Conservation (phyloP, 208 protist species). For the Willaertia magna region DNA sequence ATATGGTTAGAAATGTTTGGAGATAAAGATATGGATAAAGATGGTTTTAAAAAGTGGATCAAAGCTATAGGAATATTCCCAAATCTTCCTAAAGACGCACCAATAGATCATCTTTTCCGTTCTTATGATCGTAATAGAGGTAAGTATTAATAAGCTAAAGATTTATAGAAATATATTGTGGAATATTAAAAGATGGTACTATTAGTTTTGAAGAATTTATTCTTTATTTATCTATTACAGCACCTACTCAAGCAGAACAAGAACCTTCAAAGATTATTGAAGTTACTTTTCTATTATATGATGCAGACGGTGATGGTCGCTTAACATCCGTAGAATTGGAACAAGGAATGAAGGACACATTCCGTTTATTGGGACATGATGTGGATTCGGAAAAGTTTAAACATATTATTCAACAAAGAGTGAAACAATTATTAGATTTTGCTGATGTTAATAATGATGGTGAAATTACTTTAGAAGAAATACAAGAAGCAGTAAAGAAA, state of each 20-base stretch:
- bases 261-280: conserved; percentile 9
- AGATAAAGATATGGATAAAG: conserved; percentile 6
- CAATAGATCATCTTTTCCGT: conserved; percentile 8
- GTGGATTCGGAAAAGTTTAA: conserved; percentile 2
- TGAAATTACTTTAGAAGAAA: background rate
- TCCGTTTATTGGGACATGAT: conserved; percentile 1
- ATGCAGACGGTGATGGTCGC: conserved; percentile 2
- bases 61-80: conserved; percentile 11
- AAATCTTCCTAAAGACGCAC: background rate
- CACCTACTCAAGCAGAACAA: conserved; percentile 4
- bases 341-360: conserved; percentile 6
- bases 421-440: background rate
- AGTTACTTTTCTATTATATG: conserved; percentile 7
- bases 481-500: conserved; percentile 6
- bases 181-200: background rate
- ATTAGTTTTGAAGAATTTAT: conserved; percentile 14
- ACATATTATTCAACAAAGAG: background rate
- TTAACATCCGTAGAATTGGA: background rate
- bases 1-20: conserved; percentile 10
- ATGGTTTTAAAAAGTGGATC: conserved; percentile 1
- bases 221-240: background rate
- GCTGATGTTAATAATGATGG: conserved; percentile 6
- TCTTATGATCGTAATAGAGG: conserved; percentile 4
- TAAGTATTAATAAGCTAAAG: background rate
- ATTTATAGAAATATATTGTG: too few species aligned